Percentiles rank a stretch among this genome's conserved stretches.
Conservation (phyloP, 352 stramenopile genomes). For the Phytophthora niederhauseri region DNA sequence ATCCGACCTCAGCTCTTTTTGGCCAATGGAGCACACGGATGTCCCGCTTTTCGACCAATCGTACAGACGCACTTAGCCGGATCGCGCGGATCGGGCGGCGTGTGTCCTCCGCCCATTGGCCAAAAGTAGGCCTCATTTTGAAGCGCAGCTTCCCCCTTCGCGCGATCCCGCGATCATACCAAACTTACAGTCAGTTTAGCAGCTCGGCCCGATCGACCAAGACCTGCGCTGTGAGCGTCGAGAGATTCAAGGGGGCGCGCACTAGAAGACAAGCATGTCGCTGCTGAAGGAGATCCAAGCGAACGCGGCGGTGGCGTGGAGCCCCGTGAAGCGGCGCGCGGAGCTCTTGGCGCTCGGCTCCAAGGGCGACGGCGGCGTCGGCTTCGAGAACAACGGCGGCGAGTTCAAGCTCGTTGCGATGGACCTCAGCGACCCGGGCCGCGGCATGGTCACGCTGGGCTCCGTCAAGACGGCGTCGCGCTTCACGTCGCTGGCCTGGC, state of each 20-base stretch:
- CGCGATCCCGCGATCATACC: constrained; percentile 27
- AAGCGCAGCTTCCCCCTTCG: constrained; percentile 15
- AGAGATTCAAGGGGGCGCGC: constrained; percentile 4
- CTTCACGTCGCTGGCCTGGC: constrained; percentile 96
- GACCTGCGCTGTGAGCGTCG: constrained; percentile 6
- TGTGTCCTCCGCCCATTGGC: constrained; percentile 43
- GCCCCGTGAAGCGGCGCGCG: constrained; percentile 71
- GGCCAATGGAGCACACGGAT: neutral
- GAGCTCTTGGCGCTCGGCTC: constrained; percentile 88
- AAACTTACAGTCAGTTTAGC: constrained; percentile 25
- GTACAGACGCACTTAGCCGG: neutral
- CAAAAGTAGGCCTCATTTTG: constrained; percentile 17
- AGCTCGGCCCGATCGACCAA: constrained; percentile 17
- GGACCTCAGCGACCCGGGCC: constrained; percentile 80
- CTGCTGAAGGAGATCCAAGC: constrained; percentile 92
- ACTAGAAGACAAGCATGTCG: constrained; percentile 62
- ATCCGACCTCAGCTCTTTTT: neutral
- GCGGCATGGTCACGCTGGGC: constrained; percentile 79
- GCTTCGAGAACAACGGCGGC: constrained; percentile 98
- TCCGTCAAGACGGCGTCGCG: constrained; percentile 91
- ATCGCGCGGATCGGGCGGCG: constrained; percentile 3
- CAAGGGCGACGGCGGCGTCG: constrained; percentile 95
- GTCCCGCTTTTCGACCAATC: neutral
- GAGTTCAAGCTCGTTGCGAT: constrained; percentile 97
- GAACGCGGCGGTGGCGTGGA: constrained; percentile 90